These are phyloP conservation scores for Amanita exitialis DNA, from an alignment of 768 basidiomycete species.

Conservation along the genomic window DNA sequence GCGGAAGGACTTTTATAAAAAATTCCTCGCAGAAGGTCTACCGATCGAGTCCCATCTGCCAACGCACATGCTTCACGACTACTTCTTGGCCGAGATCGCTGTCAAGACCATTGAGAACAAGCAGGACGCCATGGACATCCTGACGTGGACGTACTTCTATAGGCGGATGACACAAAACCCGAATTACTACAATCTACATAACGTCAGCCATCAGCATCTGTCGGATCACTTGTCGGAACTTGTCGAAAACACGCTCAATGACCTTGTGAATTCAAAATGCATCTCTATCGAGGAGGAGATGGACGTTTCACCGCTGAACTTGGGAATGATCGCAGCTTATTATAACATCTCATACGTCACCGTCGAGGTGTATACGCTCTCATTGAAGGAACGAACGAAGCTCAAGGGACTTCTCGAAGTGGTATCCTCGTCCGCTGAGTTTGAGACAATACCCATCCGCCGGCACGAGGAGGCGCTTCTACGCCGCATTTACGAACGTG, in stretches of 20 bases:
- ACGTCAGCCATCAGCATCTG: constrained; percentile 90
- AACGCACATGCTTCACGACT: constrained; percentile 86
- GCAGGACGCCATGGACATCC: constrained; percentile 95
- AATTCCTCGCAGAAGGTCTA: constrained; percentile 93
- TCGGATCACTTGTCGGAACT: constrained; percentile 95
- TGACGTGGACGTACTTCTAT: constrained; percentile 99
- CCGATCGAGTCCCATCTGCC: constrained; percentile 95
- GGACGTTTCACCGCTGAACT: constrained; percentile 84
- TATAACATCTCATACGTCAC: constrained; percentile 95
- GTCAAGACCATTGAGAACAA: constrained; percentile 99
- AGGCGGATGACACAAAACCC: constrained; percentile 96
- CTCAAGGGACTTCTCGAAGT: constrained; percentile 95
- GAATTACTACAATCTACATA: constrained; percentile 90
- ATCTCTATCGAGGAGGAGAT: constrained; percentile 93
- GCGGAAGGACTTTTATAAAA: constrained; percentile 98
- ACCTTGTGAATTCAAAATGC: constrained; percentile 91
- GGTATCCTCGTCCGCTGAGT: constrained; percentile 93
- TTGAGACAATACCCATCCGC: constrained; percentile 90
- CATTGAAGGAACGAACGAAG: constrained; percentile 93
- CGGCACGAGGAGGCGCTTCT: constrained; percentile 84
- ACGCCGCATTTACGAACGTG: constrained; percentile 88
- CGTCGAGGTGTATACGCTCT: constrained; percentile 93
- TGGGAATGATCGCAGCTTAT: constrained; percentile 98
- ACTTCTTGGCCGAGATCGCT: constrained; percentile 96
- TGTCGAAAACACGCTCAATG: constrained; percentile 86